These are phyloP conservation scores for Chiua virens DNA, from an alignment of 768 basidiomycete species.

Conservation along the genomic window DNA sequence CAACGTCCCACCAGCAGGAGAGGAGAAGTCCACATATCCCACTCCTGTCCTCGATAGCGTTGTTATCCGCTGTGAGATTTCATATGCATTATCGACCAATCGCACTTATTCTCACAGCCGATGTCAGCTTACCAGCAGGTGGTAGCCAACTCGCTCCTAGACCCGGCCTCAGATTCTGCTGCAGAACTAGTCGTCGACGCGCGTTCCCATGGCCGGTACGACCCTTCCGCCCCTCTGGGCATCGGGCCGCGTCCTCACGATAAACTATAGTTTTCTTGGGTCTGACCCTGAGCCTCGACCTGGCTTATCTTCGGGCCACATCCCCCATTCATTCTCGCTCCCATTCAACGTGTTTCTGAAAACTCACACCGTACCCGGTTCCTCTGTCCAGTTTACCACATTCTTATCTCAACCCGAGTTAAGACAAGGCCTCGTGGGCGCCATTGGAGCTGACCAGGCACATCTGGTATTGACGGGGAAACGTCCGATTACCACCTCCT, in stretches of 20 bases:
- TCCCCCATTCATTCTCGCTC: conserved; percentile 81
- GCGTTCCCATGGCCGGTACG: conserved; percentile 76
- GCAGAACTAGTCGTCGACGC: conserved; percentile 86
- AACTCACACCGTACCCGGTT: conserved; percentile 32
- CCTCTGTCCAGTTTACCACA: conserved; percentile 53
- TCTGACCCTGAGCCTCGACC: conserved; percentile 86
- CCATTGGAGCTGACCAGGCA: conserved; percentile 58
- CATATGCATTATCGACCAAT: conserved; percentile 34
- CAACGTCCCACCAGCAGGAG: conserved; percentile 24
- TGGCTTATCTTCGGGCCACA: conserved; percentile 87
- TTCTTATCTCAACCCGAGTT: conserved; percentile 60
- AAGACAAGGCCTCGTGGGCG: conserved; percentile 54
- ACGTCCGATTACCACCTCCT: conserved; percentile 67
- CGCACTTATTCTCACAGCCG: conserved; percentile 13
- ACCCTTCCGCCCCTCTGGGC: conserved; percentile 2
- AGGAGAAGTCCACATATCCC: conserved; percentile 43
- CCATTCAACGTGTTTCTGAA: conserved; percentile 78
- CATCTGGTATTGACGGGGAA: conserved; percentile 61
- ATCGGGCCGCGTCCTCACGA: conserved; percentile 1
- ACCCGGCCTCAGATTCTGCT: conserved; percentile 41
- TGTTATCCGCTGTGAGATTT: conserved; percentile 44
- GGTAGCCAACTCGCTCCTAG: conserved; percentile 60
- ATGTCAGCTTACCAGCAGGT: conserved; percentile 77
- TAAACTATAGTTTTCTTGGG: conserved; percentile 65
- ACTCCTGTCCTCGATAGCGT: conserved; percentile 51